Conservation (phyloP, 129 eudicot species). For the Silybum marianum region DNA sequence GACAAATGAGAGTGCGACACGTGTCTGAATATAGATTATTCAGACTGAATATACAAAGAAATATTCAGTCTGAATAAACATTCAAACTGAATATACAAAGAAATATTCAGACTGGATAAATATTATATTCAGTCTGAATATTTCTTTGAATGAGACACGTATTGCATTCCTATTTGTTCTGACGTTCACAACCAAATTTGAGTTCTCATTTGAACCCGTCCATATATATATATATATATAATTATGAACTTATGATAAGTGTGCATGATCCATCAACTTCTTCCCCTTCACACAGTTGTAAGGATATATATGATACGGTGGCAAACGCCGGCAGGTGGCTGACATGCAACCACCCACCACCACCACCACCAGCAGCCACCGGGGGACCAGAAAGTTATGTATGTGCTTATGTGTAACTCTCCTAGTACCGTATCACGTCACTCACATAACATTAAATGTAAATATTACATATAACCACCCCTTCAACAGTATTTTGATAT, state of each 20-base stretch:
- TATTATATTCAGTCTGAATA: no score
- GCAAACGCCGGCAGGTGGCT: background rate
- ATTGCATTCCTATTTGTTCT: no score
- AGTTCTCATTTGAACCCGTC: no score
- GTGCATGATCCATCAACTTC: conserved; percentile 6
- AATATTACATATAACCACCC: conserved; percentile 20
- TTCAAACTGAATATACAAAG: no score
- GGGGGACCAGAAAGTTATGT: conserved; percentile 6
- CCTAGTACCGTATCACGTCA: background rate
- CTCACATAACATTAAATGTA: background rate
- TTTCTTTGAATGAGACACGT: no score
- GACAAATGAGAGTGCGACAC: no score
- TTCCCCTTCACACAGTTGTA: background rate
- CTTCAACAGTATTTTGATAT: background rate
- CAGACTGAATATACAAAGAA: no score
- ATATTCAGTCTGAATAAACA: no score
- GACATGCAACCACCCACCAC: background rate
- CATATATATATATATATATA: no score
- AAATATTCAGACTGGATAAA: no score
- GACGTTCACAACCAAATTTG: no score
- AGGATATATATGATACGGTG: background rate
- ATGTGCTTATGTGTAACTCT: conserved; percentile 5
- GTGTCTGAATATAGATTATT: no score
- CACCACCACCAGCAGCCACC: conserved; percentile 6
- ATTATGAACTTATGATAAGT: background rate